Conservation (phyloP, 2,329 filamentous ascomycete genomes). For the Furcasterigmium sp. region DNA sequence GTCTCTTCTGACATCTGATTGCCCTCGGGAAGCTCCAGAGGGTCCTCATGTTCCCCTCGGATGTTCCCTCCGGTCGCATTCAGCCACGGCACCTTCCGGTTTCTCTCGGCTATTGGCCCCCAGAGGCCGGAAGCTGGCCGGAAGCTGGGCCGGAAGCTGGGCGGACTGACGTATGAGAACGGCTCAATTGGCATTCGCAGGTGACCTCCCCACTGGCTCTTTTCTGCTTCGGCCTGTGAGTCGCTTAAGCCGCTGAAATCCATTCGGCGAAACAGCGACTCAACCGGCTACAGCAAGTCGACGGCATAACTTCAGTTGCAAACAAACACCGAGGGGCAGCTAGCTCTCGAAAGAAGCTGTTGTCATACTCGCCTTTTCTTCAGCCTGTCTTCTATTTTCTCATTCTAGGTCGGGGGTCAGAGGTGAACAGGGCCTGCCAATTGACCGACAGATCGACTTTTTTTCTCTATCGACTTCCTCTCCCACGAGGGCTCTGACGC, state of each 20-base stretch:
- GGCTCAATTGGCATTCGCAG: neutral
- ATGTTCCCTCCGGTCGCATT: neutral
- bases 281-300: no score
- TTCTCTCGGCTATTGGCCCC: slow-evolving; percentile 13
- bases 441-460: no score
- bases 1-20: neutral
- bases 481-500: slow-evolving; percentile 8
- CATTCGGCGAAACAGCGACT: neutral
- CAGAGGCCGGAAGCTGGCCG: neutral
- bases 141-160: no score
- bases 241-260: slow-evolving; percentile 1
- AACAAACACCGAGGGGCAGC: no score
- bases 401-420: no score
- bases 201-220: neutral
- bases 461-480: slow-evolving; percentile 10
- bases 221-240: neutral
- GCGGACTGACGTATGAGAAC: neutral
- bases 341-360: no score
- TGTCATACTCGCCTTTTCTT: no score
- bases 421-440: no score
- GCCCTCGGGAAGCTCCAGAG: neutral
- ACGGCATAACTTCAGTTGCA: no score
- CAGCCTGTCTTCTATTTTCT: no score
- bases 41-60: neutral
- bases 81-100: slow-evolving; percentile 4